Conservation (phyloP, 305 asterid species). For the Fraxinus sp. region DNA sequence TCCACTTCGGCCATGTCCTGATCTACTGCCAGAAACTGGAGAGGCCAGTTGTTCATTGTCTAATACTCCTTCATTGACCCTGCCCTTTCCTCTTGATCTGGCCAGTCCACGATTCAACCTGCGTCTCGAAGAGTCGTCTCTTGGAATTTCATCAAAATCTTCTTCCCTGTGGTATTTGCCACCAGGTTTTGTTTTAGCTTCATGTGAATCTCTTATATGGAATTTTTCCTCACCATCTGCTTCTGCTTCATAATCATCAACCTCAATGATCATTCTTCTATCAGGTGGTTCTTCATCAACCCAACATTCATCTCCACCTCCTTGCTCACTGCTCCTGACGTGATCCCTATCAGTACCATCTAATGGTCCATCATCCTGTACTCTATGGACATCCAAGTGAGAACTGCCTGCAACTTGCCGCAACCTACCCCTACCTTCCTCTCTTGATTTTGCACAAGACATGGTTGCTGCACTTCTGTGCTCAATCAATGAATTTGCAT, state of each 20-base stretch:
- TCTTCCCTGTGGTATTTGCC: slow-evolving; percentile 74
- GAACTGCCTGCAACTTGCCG: slow-evolving; percentile 58
- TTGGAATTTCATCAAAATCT: slow-evolving; percentile 60
- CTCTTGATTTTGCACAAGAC: slow-evolving; percentile 55
- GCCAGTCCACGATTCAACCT: slow-evolving; percentile 57
- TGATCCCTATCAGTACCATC: slow-evolving; percentile 54
- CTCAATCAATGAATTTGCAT: slow-evolving; percentile 47
- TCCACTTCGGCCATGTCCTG: slow-evolving; percentile 57
- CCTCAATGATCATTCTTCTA: slow-evolving; percentile 43
- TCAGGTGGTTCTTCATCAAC: slow-evolving; percentile 62
- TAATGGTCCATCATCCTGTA: slow-evolving; percentile 41
- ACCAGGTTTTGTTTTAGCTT: slow-evolving; percentile 54
- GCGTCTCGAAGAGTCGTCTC: slow-evolving; percentile 75
- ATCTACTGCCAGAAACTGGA: slow-evolving; percentile 74
- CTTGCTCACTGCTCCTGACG: slow-evolving; percentile 47
- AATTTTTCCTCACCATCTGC: slow-evolving; percentile 63
- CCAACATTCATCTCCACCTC: slow-evolving; percentile 58
- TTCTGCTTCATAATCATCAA: slow-evolving; percentile 51
- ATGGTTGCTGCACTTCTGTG: slow-evolving; percentile 47
- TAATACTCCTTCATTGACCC: slow-evolving; percentile 58
- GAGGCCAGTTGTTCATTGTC: slow-evolving; percentile 76
- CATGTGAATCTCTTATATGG: slow-evolving; percentile 53
- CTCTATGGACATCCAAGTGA: slow-evolving; percentile 50
- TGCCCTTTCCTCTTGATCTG: slow-evolving; percentile 64
- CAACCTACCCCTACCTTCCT: slow-evolving; percentile 67